Evolutionary conservation across 148 eudicot species (phyloP), one percentile per base, ranked within the genome.

Genomic region (Heliosperma pusillum): DNA sequence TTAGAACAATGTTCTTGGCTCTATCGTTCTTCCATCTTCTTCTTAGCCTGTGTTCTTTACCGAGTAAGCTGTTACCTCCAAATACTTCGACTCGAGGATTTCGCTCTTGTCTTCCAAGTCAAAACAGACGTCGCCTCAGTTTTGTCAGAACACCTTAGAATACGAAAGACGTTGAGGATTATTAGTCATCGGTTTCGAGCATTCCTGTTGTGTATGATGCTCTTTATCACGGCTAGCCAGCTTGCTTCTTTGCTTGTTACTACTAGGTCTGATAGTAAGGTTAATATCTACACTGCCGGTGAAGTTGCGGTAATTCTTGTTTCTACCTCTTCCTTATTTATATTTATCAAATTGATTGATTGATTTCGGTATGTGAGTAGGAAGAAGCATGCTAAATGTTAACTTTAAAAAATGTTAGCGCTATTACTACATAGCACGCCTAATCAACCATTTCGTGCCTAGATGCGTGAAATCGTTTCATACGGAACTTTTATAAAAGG

Each of bases 151-250:
- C 98, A 94, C 65, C 88, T 94, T n/a, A 79, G 89, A 63, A 85
- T 94, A 68, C 81, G 98, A 79, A 83, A 86, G 74, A 89, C 87
- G 21, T 85, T 94, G 20, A 77, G 91, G 69, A 77, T 94, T 44
- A 94, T 91, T 44, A 91, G 98, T 77, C 97, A 94, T 76, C 86
- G 98, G 16, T 94, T 94, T 72, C 78, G 98, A 50, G 80, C 80
- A 8, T 91, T 94, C 73, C 85, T 94, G 21, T 78, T 91, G 56
- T 85, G 76, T 25, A 82, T 89, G 29, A 55, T 94, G 60, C 70
- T 91, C 33, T 55, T 91, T 20, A 91, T 91, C 57, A 94, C 98
- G 0, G 82, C 80, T 22, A 94, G 98, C 79, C 98, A 87, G 73
- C 79, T 91, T 66, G 87, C 88, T 26, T 88, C 92, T 0, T 80